Evolutionary conservation across 345 rosid genomes (phyloP), one percentile per base, ranked within the genome.

Genomic region (Pistacia integerrima): DNA sequence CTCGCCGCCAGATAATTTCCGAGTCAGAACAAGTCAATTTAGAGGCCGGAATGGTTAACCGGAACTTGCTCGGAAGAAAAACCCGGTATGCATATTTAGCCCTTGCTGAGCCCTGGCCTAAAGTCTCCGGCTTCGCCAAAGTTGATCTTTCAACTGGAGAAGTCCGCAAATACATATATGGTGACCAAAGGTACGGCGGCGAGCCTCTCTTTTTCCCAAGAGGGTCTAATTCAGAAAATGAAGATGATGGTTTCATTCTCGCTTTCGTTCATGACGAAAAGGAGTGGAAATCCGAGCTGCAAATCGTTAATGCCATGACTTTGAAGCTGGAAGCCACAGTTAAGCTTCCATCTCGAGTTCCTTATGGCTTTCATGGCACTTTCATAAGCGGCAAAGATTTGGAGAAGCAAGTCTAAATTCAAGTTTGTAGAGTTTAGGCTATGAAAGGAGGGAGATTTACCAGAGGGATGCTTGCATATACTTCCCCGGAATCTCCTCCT

Each of bases 1-100:
- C 85, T 33, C 92, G 97, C 51, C 89, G 92, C 0, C 82, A 94
- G 6, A 78, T 93, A 67, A 77, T 86, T 57, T 69, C 83, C 11
- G 85, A 84, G 56, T 33, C 82, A 18, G 90, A 91, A 8, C 88
- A 89, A 74, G 88, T 93, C 33, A 93, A 93, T 79, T 73, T 93
- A 44, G 98, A 93, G 75, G 98, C 98, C 5, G 98, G 98, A 73
- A 91, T 91, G 98, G 98, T 93, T 70, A 91, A 91, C 84, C 70
- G 93, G 63, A 90, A 88, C 84, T 38, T 69, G 79, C 92, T 93
- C 2, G 98, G 98, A 18, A 88, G 94, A n/a, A 91, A 88, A 62
- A 91, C 92, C 22, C 81, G 46, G 57, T 91, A 81, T 72, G 94
- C 94, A 1, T 93, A 91, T 70, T 71, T 93, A 18, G 98, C 98